Evolutionary conservation across 352 stramenopile genomes (phyloP).

Genomic region (Pythium volutum): DNA sequence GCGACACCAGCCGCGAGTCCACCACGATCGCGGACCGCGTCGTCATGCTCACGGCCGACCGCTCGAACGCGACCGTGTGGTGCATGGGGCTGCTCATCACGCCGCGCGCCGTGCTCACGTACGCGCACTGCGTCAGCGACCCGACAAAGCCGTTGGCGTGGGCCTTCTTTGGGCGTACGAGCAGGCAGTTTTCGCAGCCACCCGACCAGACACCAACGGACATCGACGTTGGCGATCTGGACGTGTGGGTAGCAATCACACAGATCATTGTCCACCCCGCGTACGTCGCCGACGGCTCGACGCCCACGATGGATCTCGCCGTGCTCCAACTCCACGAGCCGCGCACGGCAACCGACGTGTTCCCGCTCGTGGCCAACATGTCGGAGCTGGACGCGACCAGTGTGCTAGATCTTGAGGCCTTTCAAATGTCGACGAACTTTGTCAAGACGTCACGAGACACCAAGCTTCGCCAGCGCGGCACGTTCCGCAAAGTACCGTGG

Average conservation of each 20-base stretch:
- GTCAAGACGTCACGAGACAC: not conserved
- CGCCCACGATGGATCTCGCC: conserved; percentile 22
- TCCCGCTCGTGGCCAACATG: conserved; percentile 23
- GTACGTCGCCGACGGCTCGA: conserved; percentile 8
- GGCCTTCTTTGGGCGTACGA: conserved; percentile 30
- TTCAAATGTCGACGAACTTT: conserved; percentile 19
- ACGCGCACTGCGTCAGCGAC: conserved; percentile 27
- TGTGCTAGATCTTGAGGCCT: conserved; percentile 16
- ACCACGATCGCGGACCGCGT: conserved; percentile 17
- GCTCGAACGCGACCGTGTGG: conserved; percentile 8
- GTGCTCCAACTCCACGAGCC: conserved; percentile 21
- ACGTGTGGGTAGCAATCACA: conserved; percentile 21
- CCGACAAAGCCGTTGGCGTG: conserved; percentile 11
- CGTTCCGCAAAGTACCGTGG: conserved; percentile 26
- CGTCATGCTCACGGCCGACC: conserved; percentile 25
- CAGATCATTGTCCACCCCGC: conserved; percentile 24
- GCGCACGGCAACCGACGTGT: conserved; percentile 18
- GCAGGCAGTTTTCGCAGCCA: conserved; percentile 7
- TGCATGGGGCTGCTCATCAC: conserved; percentile 38
- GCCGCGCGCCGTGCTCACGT: conserved; percentile 29
- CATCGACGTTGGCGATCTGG: conserved; percentile 23
- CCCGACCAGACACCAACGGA: not conserved
- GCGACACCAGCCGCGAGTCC: too few relatives aligned
- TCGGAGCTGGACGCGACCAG: conserved; percentile 22
- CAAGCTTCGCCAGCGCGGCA: conserved; percentile 13